A percentile compares a stretch with the other conserved stretches of the same genome.
Evolutionary conservation across 805 yeast genomes (phyloP).

Genomic region (Wickerhamomyces bisporus): DNA sequence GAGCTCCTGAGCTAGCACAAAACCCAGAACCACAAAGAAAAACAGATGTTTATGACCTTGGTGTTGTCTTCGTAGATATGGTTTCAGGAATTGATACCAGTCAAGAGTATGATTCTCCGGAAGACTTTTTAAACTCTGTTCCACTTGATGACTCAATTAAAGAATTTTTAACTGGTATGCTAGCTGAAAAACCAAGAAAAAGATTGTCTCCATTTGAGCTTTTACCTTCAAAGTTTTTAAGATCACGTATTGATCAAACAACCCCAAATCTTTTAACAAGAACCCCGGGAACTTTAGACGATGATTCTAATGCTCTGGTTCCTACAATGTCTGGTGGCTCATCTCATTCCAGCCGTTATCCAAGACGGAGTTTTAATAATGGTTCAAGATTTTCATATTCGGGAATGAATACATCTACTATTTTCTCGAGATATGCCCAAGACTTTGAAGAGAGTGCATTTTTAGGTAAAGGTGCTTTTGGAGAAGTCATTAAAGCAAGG

Average conservation of each 20-base stretch:
- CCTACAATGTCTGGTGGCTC: constrained; percentile 26
- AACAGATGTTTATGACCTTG: constrained; percentile 92
- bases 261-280: constrained; percentile 21
- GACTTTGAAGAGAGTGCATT: constrained; percentile 94
- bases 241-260: constrained; percentile 56
- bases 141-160: constrained; percentile 52
- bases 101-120: constrained; percentile 53
- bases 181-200: constrained; percentile 59
- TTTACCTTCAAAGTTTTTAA: constrained; percentile 73
- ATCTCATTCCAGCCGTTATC: constrained; percentile 12
- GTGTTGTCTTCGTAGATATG: constrained; percentile 67
- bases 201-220: constrained; percentile 83
- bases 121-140: constrained; percentile 48
- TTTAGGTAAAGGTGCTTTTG: constrained; percentile 93
- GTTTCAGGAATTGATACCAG: constrained; percentile 55
- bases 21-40: constrained; percentile 57
- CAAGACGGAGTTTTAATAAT: constrained; percentile 37
- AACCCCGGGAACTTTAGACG: constrained; percentile 12
- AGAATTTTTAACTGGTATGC: constrained; percentile 62
- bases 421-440: constrained; percentile 68
- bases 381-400: constrained; percentile 31
- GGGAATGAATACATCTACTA: constrained; percentile 23
- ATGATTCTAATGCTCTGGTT: constrained; percentile 11
- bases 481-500: constrained; percentile 96
- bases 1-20: constrained; percentile 66